These are phyloP conservation scores for Pyrenophora teres DNA, from an alignment of 2,329 filamentous ascomycete species.

Conservation along the genomic window DNA sequence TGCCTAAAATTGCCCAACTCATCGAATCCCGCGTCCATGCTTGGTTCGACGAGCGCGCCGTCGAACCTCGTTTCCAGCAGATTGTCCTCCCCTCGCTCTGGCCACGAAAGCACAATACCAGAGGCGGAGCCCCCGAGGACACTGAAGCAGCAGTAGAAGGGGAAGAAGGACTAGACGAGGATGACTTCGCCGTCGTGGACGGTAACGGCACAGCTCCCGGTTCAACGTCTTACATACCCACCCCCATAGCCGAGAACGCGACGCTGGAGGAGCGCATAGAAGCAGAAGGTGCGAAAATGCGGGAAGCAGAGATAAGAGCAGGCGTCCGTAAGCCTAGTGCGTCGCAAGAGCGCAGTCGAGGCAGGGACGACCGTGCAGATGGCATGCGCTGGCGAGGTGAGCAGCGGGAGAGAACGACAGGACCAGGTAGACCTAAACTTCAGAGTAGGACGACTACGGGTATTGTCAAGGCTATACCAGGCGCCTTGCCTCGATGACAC, in stretches of 20 bases:
- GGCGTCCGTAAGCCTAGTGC: conserved; percentile 30
- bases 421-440: conserved; percentile 17
- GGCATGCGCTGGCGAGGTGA: conserved; percentile 40
- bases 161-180: conserved; percentile 26
- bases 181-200: conserved; percentile 19
- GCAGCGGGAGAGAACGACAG: conserved; percentile 3
- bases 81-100: conserved; percentile 81
- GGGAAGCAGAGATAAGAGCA: conserved; percentile 45
- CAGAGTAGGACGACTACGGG: conserved; percentile 21
- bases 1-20: conserved; percentile 85
- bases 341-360: background rate
- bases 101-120: conserved; percentile 82
- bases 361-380: conserved; percentile 15
- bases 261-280: conserved; percentile 41
- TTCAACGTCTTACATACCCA: conserved; percentile 13
- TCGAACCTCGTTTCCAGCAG: conserved; percentile 85
- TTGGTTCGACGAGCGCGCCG: conserved; percentile 86
- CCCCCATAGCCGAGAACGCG: conserved; percentile 10
- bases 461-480: conserved; percentile 39
- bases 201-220: conserved; percentile 13
- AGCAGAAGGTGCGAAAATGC: conserved; percentile 43
- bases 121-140: conserved; percentile 67
- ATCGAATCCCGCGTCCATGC: conserved; percentile 79
- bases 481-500: conserved; percentile 33
- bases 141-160: conserved; percentile 45